Evolutionary conservation across 805 yeast species (phyloP).

Genomic region (Millerozyma miso): DNA sequence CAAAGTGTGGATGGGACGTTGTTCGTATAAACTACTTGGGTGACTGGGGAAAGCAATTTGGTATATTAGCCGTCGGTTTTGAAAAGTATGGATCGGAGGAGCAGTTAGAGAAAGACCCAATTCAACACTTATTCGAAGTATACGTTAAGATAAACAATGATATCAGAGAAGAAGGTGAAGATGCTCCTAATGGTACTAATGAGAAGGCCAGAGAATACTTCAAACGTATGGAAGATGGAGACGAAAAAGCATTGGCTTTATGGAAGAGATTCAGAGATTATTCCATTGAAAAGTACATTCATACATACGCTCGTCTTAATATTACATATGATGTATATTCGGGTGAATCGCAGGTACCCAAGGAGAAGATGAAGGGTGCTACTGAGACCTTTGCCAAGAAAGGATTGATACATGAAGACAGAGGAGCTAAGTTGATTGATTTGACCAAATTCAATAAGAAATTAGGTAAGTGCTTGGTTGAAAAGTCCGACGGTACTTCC

Average conservation of each 20-base stretch:
- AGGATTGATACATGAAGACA: slow-evolving; percentile 75
- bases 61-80: slow-evolving; percentile 91
- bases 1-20: slow-evolving; percentile 90
- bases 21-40: slow-evolving; percentile 91
- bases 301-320: slow-evolving; percentile 88
- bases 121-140: slow-evolving; percentile 90
- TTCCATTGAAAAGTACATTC: slow-evolving; percentile 79
- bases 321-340: slow-evolving; percentile 84
- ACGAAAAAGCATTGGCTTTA: slow-evolving; percentile 64
- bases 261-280: slow-evolving; percentile 91
- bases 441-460: slow-evolving; percentile 82
- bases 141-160: slow-evolving; percentile 85
- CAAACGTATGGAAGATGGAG: slow-evolving; percentile 91
- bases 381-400: slow-evolving; percentile 58
- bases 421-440: slow-evolving; percentile 88
- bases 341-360: slow-evolving; percentile 92
- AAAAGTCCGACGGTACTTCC: slow-evolving; percentile 94
- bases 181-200: slow-evolving; percentile 47
- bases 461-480: slow-evolving; percentile 87
- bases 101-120: slow-evolving; percentile 69
- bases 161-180: slow-evolving; percentile 60
- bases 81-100: slow-evolving; percentile 80
- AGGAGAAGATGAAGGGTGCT: slow-evolving; percentile 64
- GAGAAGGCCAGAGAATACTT: slow-evolving; percentile 84
- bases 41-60: slow-evolving; percentile 99